Evolutionary conservation across 2,329 filamentous ascomycete species (phyloP).

Genomic region (Fusarium camptoceras): DNA sequence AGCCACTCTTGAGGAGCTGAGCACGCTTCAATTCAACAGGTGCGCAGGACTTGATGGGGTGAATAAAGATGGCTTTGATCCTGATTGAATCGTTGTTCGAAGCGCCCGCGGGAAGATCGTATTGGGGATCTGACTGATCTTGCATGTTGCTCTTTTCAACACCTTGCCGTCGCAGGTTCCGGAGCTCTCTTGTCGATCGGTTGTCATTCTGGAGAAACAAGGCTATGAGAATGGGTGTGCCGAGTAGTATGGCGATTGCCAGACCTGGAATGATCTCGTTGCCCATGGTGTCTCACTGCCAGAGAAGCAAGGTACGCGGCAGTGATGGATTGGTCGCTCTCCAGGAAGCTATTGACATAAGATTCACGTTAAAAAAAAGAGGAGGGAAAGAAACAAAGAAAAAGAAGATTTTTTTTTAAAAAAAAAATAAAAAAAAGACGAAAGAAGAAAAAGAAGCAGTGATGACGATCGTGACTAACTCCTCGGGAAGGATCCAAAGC

Average conservation of each 20-base stretch:
- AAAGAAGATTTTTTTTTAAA: too few relatives aligned
- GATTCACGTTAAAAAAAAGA: neutral
- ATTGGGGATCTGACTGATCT: constrained; percentile 41
- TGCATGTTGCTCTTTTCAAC: constrained; percentile 41
- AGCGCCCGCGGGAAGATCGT: constrained; percentile 11
- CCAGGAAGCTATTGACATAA: neutral
- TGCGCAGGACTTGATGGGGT: constrained; percentile 48
- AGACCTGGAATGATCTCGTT: neutral
- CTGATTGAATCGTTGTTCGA: constrained; percentile 16
- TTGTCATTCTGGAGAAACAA: neutral
- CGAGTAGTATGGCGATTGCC: neutral
- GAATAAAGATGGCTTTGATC: constrained; percentile 47
- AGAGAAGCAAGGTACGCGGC: neutral
- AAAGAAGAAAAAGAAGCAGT: neutral
- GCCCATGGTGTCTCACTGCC: neutral
- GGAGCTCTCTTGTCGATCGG: neutral
- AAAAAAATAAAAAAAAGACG: neutral
- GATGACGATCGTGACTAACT: neutral
- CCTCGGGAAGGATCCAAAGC: neutral
- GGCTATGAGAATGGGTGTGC: neutral
- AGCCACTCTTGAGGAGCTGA: constrained; percentile 42
- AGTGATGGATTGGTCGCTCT: neutral
- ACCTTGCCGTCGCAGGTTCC: constrained; percentile 33
- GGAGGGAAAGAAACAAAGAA: too few relatives aligned
- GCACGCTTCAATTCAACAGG: constrained; percentile 43